Evolutionary conservation across 2,329 filamentous ascomycete species (phyloP).

Genomic region (Fusarium setosum): DNA sequence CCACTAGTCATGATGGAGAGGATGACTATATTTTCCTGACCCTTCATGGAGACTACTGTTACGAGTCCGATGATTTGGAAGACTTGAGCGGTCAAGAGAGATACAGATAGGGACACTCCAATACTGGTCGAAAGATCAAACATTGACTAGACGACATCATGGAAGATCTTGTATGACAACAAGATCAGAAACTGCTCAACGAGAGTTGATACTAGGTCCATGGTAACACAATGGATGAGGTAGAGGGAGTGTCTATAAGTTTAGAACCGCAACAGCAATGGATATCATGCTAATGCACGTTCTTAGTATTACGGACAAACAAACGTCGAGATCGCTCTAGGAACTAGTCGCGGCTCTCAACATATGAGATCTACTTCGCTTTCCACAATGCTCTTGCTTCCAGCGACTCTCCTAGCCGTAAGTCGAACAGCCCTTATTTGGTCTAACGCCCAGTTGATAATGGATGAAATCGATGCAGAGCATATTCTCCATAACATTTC

Average conservation of each 20-base stretch:
- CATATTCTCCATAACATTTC: too few species aligned
- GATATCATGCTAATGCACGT: background rate
- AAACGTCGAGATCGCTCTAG: conserved; percentile 16
- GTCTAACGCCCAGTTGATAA: too few species aligned
- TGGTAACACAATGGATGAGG: conserved; percentile 15
- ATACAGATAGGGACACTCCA: too few species aligned
- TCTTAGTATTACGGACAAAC: conserved; percentile 17
- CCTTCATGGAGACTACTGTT: too few species aligned
- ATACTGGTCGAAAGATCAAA: background rate
- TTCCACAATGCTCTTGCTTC: conserved; percentile 21
- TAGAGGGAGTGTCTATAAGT: too few species aligned
- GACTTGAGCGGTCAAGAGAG: too few species aligned
- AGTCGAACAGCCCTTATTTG: too few species aligned
- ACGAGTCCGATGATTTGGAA: too few species aligned
- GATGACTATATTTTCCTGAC: too few species aligned
- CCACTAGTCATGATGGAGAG: too few species aligned
- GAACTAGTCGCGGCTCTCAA: conserved; percentile 1
- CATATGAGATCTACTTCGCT: conserved; percentile 24
- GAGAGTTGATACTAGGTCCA: conserved; percentile 17
- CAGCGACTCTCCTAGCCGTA: conserved; percentile 23
- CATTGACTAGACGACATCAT: conserved; percentile 4
- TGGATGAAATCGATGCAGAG: too few species aligned
- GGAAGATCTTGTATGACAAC: conserved; percentile 14
- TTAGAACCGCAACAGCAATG: too few species aligned
- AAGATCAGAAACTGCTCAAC: conserved; percentile 15